phyloP scores from a whole-genome alignment of 1,284 basidiomycete genomes.

The Leccinum laetum region DNA sequence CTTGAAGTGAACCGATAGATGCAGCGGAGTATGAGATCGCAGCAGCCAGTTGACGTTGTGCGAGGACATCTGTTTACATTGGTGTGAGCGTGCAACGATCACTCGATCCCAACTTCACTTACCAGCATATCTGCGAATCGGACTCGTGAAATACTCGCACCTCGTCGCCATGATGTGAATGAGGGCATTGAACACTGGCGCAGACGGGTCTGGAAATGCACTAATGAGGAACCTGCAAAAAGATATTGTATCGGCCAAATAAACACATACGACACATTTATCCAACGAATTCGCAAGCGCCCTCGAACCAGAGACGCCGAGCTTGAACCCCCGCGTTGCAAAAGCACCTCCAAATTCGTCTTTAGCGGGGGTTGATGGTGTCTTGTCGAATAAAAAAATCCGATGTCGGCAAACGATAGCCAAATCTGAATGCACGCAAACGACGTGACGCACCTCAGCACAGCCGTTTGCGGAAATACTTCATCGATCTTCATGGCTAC shows the following conservation, averaged over 20 bases:
- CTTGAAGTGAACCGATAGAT: no score
- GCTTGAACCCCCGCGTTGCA: constrained; percentile 43
- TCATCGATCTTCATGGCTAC: constrained; percentile 94
- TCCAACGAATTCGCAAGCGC: constrained; percentile 90
- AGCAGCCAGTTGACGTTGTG: no score
- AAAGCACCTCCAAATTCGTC: constrained; percentile 42
- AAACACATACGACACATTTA: constrained; percentile 70
- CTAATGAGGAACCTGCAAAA: background rate
- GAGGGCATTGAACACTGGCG: constrained; percentile 95
- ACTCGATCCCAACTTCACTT: no score
- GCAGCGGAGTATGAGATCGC: no score
- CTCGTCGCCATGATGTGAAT: constrained; percentile 98
- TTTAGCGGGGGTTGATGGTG: constrained; percentile 76
- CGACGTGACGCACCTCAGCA: constrained; percentile 63
- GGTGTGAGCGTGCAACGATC: no score
- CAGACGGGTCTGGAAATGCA: constrained; percentile 50
- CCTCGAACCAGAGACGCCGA: constrained; percentile 45
- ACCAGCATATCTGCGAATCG: no score
- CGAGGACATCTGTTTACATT: no score
- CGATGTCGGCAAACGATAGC: background rate
- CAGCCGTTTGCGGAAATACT: constrained; percentile 94
- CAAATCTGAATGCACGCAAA: background rate
- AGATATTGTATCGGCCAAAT: background rate
- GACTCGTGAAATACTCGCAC: constrained; percentile 33
- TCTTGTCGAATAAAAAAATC: constrained; percentile 29